A percentile compares a stretch with the other conserved stretches of the same genome.
phyloP scores from a whole-genome alignment of 306 rosid species.

The cucumber (Cucumis sativus) region DNA sequence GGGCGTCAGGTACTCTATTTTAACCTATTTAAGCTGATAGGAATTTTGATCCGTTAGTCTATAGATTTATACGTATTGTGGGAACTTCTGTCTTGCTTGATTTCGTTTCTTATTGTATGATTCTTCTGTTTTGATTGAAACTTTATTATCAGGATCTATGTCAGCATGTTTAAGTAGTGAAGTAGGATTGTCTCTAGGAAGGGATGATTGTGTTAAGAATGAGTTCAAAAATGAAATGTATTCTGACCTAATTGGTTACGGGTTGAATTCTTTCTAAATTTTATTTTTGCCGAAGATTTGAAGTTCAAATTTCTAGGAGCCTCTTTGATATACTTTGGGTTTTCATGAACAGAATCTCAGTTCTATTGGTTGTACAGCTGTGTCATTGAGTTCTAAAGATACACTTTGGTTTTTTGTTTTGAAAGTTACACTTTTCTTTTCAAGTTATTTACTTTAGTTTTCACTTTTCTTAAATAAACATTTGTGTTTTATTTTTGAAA shows the following conservation, averaged over 20 bases:
- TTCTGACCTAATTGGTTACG: neutral
- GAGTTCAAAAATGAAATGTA: neutral
- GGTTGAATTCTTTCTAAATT: neutral
- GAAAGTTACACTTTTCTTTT: neutral
- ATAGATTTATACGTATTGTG: neutral
- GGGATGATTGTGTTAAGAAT: neutral
- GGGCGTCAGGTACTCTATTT: slow-evolving; percentile 31
- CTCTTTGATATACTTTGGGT: no score
- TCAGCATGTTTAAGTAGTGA: neutral
- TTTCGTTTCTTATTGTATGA: no score
- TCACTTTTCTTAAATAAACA: neutral
- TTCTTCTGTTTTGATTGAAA: neutral
- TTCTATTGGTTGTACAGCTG: no score
- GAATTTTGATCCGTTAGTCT: neutral
- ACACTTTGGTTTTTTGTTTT: neutral
- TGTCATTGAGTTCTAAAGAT: no score
- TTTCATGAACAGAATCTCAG: no score
- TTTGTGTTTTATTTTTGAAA: no score
- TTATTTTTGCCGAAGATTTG: neutral
- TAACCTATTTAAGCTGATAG: neutral
- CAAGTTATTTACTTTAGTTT: neutral
- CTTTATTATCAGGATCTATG: neutral
- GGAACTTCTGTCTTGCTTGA: neutral
- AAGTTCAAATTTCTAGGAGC: neutral
- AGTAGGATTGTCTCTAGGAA: neutral